Evolutionary conservation across 257 asterid species (phyloP).

Genomic region (Gentiana macrophylla): DNA sequence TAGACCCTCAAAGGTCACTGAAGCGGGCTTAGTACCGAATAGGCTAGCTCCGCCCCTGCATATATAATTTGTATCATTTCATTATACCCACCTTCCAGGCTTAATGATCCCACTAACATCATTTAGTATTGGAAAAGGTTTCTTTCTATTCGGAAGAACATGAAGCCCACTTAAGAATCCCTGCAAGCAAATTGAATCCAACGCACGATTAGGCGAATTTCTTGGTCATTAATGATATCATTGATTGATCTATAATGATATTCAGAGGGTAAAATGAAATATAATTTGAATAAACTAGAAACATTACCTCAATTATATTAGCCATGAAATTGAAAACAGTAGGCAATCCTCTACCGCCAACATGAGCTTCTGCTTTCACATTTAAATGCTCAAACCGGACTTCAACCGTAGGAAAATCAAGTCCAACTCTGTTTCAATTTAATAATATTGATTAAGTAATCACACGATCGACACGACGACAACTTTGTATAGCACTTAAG

Average conservation of each 20-base stretch:
- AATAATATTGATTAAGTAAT: neutral
- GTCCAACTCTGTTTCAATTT: constrained; percentile 18
- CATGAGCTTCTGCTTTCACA: constrained; percentile 58
- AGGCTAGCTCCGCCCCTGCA: too few species aligned
- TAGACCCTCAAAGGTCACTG: too few species aligned
- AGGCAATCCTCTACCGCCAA: constrained; percentile 62
- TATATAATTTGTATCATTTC: neutral
- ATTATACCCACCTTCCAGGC: constrained; percentile 55
- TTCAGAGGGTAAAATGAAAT: too few species aligned
- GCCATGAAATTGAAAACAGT: constrained; percentile 49
- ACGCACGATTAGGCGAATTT: neutral
- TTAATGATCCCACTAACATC: constrained; percentile 66
- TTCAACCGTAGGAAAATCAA: constrained; percentile 56
- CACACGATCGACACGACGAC: neutral
- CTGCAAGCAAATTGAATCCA: constrained; percentile 18
- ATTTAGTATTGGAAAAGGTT: constrained; percentile 59
- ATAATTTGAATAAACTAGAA: neutral
- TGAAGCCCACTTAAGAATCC: constrained; percentile 46
- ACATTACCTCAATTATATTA: constrained; percentile 54
- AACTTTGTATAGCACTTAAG: too few species aligned
- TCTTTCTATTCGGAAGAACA: constrained; percentile 53
- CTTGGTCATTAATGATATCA: neutral
- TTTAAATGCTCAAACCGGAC: constrained; percentile 54
- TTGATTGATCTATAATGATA: neutral
- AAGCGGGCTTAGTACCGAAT: too few species aligned